Evolutionary conservation across 1,284 basidiomycete genomes (phyloP), one percentile per base, ranked within the genome.

Genomic region (Rhodotorula sp.): DNA sequence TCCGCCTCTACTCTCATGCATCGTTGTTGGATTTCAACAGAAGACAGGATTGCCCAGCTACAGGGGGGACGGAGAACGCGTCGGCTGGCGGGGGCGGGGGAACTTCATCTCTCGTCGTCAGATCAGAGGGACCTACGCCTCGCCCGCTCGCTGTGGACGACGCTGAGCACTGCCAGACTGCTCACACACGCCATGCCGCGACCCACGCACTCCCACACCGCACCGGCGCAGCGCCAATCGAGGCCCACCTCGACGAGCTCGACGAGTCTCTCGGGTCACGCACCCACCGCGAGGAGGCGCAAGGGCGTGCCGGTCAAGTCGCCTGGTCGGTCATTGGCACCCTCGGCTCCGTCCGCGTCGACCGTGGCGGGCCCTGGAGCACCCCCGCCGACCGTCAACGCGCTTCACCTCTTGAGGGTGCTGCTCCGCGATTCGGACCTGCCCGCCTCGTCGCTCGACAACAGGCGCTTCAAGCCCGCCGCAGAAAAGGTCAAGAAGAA

Each of bases 231-330:
- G 36, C 32, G 29, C 29, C 24, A 13, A 17, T 22, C 30, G 57
- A 17, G 27, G 47, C 47, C 44, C 11, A 15, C 17, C 20, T 27
- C 57, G 29, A 22, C 49, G n/a, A 15, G 13, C 47, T 20, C 29
- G 19, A 22, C 52, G 39, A 44, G 19, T 17, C 3, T 29, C 19
- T 8, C 52, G 13, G 15, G 17, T 4, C 51, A 8, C 15, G 29
- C 34, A 24, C 24, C 36, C 30, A 13, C 46, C 48, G 39, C 29
- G 15, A 39, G 55, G 32, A 32, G 55, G n/a, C 53, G 62, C 54
- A 63, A 63, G 62, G 54, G 62, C 44, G 29, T 46, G 15, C 62
- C 62, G 7, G 19, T 48, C 32, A 63, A 57, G 32, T 30, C 52
- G 11, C 62, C 62, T 5, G 47, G 34, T 2, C 55, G 62, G 9